A percentile compares a stretch with the other conserved stretches of the same genome.
These are phyloP conservation scores for Cryoendolithus antarcticus DNA, from an alignment of 2,329 filamentous ascomycete genomes.

Conservation along the genomic window DNA sequence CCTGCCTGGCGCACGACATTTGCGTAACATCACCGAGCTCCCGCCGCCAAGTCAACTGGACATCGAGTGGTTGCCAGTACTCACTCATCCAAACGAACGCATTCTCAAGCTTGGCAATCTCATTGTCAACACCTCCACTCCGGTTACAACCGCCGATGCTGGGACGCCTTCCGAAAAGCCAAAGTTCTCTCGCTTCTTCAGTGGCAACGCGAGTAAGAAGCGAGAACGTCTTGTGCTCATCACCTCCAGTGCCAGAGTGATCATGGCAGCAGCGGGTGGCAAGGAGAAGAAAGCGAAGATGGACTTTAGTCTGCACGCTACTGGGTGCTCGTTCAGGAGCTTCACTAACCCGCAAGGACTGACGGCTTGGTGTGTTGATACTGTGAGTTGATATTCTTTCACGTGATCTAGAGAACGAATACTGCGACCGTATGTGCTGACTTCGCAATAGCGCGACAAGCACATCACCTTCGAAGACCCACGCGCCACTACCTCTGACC, in stretches of 20 bases:
- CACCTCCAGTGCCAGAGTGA: slow-evolving; percentile 78
- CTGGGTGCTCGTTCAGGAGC: slow-evolving; percentile 66
- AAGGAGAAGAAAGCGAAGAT: slow-evolving; percentile 93
- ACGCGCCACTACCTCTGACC: slow-evolving; percentile 56
- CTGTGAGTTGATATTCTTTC: slow-evolving; percentile 45
- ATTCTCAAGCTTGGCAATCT: slow-evolving; percentile 91
- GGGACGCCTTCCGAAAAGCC: slow-evolving; percentile 43
- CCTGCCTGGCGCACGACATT: slow-evolving; percentile 36
- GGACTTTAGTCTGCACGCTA: slow-evolving; percentile 70
- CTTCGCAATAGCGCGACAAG: slow-evolving; percentile 59
- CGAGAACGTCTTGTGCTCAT: slow-evolving; percentile 88
- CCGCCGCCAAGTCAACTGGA: slow-evolving; percentile 94
- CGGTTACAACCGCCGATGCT: slow-evolving; percentile 61
- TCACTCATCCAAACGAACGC: slow-evolving; percentile 81
- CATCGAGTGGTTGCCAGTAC: slow-evolving; percentile 94
- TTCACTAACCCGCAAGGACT: slow-evolving; percentile 79
- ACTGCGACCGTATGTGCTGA: neutral
- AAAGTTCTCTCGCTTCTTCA: slow-evolving; percentile 89
- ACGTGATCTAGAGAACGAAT: no score
- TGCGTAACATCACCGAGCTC: slow-evolving; percentile 82
- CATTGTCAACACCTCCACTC: slow-evolving; percentile 66
- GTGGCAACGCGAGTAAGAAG: slow-evolving; percentile 82
- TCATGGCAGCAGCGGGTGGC: slow-evolving; percentile 80
- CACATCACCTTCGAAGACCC: slow-evolving; percentile 89
- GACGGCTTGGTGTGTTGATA: slow-evolving; percentile 82